Percentiles rank a stretch among this genome's conserved stretches.
Evolutionary conservation across 768 basidiomycete genomes (phyloP).

Genomic region (Lentinula aciculospora): DNA sequence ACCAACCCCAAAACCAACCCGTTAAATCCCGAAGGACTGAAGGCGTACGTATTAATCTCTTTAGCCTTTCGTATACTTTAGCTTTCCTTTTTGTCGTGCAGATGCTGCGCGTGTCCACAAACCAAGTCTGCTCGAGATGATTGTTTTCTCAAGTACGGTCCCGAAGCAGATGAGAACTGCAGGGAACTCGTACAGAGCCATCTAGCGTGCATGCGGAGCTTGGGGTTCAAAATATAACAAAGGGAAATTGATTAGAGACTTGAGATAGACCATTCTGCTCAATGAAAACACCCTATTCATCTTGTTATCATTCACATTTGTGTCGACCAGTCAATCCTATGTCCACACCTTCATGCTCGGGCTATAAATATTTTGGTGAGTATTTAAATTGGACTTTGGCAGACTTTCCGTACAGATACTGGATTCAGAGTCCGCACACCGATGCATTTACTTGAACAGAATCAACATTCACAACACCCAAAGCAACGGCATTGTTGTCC

Average conservation of each 20-base stretch:
- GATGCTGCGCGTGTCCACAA: slow-evolving; percentile 94
- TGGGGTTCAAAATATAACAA: slow-evolving; percentile 80
- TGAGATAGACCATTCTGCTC: neutral
- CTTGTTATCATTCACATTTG: neutral
- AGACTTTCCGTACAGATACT: neutral
- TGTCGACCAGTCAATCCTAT: too few relatives aligned
- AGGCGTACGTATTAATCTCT: slow-evolving; percentile 60
- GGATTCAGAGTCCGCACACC: slow-evolving; percentile 13
- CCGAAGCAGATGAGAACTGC: slow-evolving; percentile 70
- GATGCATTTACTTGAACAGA: neutral
- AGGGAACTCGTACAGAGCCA: slow-evolving; percentile 74
- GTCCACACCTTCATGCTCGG: neutral
- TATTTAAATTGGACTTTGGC: neutral
- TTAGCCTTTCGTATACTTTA: neutral
- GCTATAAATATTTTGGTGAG: neutral
- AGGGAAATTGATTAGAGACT: neutral
- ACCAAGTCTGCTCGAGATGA: slow-evolving; percentile 92
- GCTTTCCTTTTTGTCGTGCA: slow-evolving; percentile 22
- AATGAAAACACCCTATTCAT: neutral
- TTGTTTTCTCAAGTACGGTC: slow-evolving; percentile 79
- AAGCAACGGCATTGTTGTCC: slow-evolving; percentile 4
- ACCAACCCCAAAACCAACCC: slow-evolving; percentile 81
- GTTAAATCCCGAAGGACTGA: slow-evolving; percentile 89
- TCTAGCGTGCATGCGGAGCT: slow-evolving; percentile 82
- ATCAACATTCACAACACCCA: neutral